A percentile compares a stretch with the other conserved stretches of the same genome.
Conservation (phyloP, 768 basidiomycete species). For the Auriscalpium vulgare region DNA sequence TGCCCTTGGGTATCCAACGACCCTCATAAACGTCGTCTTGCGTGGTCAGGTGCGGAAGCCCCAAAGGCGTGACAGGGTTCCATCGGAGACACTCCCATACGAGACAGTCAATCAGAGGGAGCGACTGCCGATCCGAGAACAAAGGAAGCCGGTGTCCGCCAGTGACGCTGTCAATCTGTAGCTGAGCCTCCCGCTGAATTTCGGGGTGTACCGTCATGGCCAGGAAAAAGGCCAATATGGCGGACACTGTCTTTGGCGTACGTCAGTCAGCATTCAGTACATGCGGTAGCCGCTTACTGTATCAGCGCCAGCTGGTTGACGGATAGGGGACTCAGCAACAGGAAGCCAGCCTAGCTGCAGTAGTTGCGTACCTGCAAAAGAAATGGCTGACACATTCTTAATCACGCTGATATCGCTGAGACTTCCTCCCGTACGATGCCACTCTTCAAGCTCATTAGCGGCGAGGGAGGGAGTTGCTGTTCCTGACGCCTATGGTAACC, state of each 20-base stretch:
- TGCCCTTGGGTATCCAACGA: conserved; percentile 36
- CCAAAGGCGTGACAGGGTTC: conserved; percentile 34
- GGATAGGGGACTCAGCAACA: not conserved
- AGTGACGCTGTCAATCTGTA: conserved; percentile 42
- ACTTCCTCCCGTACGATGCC: conserved; percentile 10
- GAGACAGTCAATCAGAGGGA: conserved; percentile 32
- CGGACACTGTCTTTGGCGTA: conserved; percentile 37
- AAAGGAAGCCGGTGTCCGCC: conserved; percentile 38
- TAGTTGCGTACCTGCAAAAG: conserved; percentile 34
- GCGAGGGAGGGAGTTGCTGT: not conserved
- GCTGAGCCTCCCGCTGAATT: conserved; percentile 39
- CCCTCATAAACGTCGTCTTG: conserved; percentile 39
- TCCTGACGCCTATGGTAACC: not conserved
- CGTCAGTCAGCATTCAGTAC: not conserved
- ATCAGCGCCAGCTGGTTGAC: conserved; percentile 23
- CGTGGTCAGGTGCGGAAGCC: conserved; percentile 5
- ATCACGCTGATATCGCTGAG: conserved; percentile 33
- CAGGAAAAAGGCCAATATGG: conserved; percentile 41
- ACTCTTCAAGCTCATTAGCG: not conserved
- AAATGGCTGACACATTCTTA: conserved; percentile 23
- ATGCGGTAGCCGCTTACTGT: conserved; percentile 14
- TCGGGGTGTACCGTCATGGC: conserved; percentile 48
- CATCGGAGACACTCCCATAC: conserved; percentile 30
- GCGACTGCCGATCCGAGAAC: conserved; percentile 32
- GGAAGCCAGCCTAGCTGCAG: not conserved